Conservation (phyloP, 345 rosid genomes). For the Populus tremula region DNA sequence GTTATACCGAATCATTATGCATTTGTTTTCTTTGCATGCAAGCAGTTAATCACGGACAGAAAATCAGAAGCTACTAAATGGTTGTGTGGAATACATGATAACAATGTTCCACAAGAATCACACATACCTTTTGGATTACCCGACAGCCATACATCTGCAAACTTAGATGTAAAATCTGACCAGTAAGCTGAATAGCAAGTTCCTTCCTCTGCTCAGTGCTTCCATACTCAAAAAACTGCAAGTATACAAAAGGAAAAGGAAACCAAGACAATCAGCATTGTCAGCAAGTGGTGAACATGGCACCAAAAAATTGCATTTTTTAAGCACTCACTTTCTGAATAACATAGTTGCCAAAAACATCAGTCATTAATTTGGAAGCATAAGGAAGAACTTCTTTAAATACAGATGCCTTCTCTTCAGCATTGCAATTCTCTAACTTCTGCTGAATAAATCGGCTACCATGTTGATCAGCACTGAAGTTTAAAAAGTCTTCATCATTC, state of each 20-base stretch:
- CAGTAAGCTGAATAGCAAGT: slow-evolving; percentile 82
- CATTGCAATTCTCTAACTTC: slow-evolving; percentile 77
- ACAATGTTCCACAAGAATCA: neutral
- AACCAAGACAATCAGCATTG: slow-evolving; percentile 8
- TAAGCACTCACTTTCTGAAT: slow-evolving; percentile 73
- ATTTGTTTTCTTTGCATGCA: neutral
- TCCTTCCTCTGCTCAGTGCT: slow-evolving; percentile 77
- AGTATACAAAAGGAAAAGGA: slow-evolving; percentile 7
- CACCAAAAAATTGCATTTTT: neutral
- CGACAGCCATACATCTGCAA: slow-evolving; percentile 99
- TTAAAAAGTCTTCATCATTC: slow-evolving; percentile 18
- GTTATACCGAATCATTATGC: too few relatives aligned
- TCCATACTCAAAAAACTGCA: slow-evolving; percentile 91
- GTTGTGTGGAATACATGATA: neutral
- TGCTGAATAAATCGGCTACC: slow-evolving; percentile 99
- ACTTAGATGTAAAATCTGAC: slow-evolving; percentile 84
- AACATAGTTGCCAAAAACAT: slow-evolving; percentile 98
- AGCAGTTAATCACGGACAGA: neutral
- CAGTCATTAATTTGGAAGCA: slow-evolving; percentile 84
- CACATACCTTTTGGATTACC: slow-evolving; percentile 87
- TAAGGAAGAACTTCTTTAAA: slow-evolving; percentile 87
- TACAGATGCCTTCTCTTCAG: slow-evolving; percentile 77
- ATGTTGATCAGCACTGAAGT: slow-evolving; percentile 89
- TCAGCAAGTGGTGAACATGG: neutral
- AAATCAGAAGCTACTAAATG: neutral